Evolutionary conservation across 1,284 basidiomycete species (phyloP).

Genomic region (Exobasidium cylindrosporum): DNA sequence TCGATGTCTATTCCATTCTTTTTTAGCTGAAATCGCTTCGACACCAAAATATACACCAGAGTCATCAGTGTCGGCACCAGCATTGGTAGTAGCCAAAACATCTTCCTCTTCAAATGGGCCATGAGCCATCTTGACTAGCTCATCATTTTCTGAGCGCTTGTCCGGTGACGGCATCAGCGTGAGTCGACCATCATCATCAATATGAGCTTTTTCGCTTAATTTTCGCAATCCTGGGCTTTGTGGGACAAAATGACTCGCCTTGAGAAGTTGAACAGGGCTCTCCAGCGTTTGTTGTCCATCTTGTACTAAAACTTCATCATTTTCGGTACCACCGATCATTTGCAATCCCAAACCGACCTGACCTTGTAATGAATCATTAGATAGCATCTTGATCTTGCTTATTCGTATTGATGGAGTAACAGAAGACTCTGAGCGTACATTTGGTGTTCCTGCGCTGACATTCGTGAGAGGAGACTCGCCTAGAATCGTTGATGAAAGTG

Average conservation of each 20-base stretch:
- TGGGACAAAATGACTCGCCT: not conserved
- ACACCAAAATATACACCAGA: constrained; percentile 22
- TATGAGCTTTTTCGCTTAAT: constrained; percentile 1
- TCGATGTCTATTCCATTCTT: not conserved
- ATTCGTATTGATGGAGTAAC: not conserved
- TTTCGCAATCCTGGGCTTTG: not conserved
- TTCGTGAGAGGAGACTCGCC: not conserved
- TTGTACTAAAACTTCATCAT: not conserved
- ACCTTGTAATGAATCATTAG: not conserved
- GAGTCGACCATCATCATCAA: not conserved
- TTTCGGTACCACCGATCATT: not conserved
- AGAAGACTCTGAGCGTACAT: not conserved
- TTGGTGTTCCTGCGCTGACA: not conserved
- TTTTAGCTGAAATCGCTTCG: constrained; percentile 14
- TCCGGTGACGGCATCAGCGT: not conserved
- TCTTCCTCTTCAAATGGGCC: not conserved
- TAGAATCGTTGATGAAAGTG: not conserved
- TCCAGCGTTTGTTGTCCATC: not conserved
- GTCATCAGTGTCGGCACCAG: constrained; percentile 23
- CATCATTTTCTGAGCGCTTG: not conserved
- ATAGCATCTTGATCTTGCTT: not conserved
- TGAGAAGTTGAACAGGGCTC: not conserved
- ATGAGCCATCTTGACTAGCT: not conserved
- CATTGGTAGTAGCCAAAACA: not conserved
- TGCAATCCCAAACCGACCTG: not conserved